phyloP scores from a whole-genome alignment of 495 filamentous ascomycete genomes.

The Antarctomyces pellizariae region DNA sequence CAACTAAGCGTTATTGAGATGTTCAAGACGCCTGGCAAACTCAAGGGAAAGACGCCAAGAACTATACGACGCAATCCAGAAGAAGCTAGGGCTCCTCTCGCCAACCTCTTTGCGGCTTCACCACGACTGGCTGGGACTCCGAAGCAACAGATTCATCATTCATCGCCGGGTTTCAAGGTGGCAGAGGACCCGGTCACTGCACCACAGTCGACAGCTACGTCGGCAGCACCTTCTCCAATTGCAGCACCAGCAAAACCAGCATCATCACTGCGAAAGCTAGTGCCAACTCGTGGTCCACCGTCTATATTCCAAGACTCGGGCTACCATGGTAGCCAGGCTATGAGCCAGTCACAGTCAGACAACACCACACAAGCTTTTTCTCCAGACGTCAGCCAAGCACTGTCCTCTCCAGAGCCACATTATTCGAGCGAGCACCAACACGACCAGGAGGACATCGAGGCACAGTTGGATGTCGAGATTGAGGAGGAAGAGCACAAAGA shows the following conservation, averaged over 20 bases:
- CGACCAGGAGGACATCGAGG: no score
- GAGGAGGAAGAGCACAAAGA: no score
- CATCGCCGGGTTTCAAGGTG: conserved; percentile 3
- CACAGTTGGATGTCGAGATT: no score
- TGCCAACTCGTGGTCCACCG: no score
- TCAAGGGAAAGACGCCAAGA: conserved; percentile 81
- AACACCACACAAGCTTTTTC: conserved; percentile 17
- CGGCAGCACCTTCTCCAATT: conserved; percentile 4
- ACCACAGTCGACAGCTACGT: conserved; percentile 2
- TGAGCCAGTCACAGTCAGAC: conserved; percentile 18
- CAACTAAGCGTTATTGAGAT: conserved; percentile 73
- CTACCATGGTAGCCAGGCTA: conserved; percentile 53
- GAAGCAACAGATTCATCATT: conserved; percentile 15
- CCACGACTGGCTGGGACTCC: conserved; percentile 21
- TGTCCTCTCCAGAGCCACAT: no score
- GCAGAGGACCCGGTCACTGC: conserved; percentile 2
- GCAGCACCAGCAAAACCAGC: conserved; percentile 5
- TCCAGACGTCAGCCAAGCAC: no score
- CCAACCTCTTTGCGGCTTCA: conserved; percentile 48
- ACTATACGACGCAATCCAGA: conserved; percentile 38
- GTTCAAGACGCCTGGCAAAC: conserved; percentile 88
- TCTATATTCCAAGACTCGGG: no score
- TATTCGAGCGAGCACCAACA: no score
- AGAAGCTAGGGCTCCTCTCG: conserved; percentile 49
- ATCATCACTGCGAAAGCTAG: conserved; percentile 8